Evolutionary conservation across 768 basidiomycete genomes (phyloP), one percentile per base, ranked within the genome.

Genomic region (Trametes punicea): DNA sequence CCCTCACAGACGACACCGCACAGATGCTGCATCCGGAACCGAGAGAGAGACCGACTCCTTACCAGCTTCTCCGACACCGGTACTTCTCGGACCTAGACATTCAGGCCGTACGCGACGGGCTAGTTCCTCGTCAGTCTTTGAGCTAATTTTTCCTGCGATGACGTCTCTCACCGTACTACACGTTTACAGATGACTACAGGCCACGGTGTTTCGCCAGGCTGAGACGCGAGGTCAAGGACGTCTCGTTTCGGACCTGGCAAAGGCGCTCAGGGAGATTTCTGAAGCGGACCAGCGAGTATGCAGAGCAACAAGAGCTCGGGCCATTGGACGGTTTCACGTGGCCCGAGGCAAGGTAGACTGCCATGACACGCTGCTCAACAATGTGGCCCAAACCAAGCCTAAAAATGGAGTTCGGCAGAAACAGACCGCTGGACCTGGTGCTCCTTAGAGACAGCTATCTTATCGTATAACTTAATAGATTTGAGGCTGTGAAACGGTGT

Each of bases 61-160:
- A 15, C 10, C 33, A 53, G 16, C 42, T 53, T 5, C 51, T 53
- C 20, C 23, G 10, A 9, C 51, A 53, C 31, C 31, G n/a, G 25
- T 53, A 53, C 31, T 53, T 53, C 25, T 18, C 20, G 31, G 51
- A 38, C 23, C 33, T 53, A 16, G 33, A 53, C 44, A 26, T 45
- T 2, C 20, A 45, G 18, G 21, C 25, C 41, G 51, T 53, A 13
- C 51, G 16, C 11, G 6, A 15, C 16, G 23, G 33, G 3, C 25
- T 18, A 3, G 31, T 46, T 3, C 51, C 25, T 34, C 51, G 51
- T 53, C n/a, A 36, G 51, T 51, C 26, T 15, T 26, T 41, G 16
- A 27, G 11, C 13, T 23, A 8, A 2, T 7, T 21, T 7, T 2
- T 27, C 4, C 5, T 16, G 11, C 13, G 26, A 16, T 4, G 3